Evolutionary conservation across 768 basidiomycete species (phyloP), one percentile per base, ranked within the genome.

Genomic region (Mycena galericulata): DNA sequence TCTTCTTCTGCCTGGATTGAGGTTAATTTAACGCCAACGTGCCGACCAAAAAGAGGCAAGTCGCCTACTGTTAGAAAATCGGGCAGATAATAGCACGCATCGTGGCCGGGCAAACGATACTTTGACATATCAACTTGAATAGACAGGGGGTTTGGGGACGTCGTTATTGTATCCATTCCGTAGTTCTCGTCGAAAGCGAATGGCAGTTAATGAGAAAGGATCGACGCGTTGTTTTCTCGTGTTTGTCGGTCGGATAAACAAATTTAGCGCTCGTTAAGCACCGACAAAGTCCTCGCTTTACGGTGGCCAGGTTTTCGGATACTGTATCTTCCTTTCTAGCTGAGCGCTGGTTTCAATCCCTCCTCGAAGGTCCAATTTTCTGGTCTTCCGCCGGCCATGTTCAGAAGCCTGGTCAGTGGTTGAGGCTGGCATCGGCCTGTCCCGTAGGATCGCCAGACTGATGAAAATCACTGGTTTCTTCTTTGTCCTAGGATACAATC

Each of bases 81-180:
- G 8, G 93, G 92, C 22, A 96, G 83, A 79, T 96, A 96, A 74
- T 87, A 89, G 4, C 83, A 82, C 61, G 85, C 83, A 49, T 79
- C 74, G 47, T 76, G 69, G 30, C 82, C 83, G 18, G 77, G 74
- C 55, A 86, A 73, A 53, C 76, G 80, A 74, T 80, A 73, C 20
- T 68, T 72, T 27, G 74, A 73, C 51, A 79, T 46, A 46, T 77
- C 75, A 24, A n/a, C n/a, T n/a, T n/a, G n/a, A n/a, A 68, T 57
- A 26, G 54, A 36, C 10, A 50, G 30, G 18, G 56, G 50, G 36
- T 56, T 69, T 18, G 17, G 36, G 9, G 55, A 3, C 2, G 45
- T 14, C 24, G 24, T 20, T 17, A 27, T 34, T 22, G 45, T 15
- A 17, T 49, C 58, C 64, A 70, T 65, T 65, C 30, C 12, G 2